phyloP scores from a whole-genome alignment of 2,329 filamentous ascomycete species.

The Clonostachys sp. region DNA sequence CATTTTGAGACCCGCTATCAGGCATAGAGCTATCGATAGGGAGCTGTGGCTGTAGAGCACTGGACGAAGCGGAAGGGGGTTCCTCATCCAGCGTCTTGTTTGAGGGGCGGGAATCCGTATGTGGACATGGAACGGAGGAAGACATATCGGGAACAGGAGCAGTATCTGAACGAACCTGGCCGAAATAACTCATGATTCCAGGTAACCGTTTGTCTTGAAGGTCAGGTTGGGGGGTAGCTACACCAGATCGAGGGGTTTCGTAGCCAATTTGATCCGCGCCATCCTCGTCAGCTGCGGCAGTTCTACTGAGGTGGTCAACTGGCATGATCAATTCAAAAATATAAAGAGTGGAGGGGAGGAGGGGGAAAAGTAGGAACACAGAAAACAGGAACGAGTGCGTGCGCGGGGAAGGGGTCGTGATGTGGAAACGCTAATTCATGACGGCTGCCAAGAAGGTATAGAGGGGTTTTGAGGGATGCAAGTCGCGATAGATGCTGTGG shows the following conservation, averaged over 20 bases:
- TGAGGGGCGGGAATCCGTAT: background rate
- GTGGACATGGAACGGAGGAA: background rate
- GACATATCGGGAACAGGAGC: constrained; percentile 25
- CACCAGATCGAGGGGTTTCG: constrained; percentile 82
- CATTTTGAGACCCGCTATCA: background rate
- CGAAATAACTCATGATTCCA: constrained; percentile 96
- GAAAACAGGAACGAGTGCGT: background rate
- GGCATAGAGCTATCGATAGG: background rate
- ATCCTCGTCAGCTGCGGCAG: constrained; percentile 62
- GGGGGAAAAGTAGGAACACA: background rate
- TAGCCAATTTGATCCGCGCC: constrained; percentile 73
- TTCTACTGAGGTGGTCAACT: constrained; percentile 49
- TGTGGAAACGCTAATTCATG: constrained; percentile 34
- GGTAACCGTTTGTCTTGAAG: constrained; percentile 91
- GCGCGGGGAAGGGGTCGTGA: constrained; percentile 16
- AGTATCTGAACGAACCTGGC: constrained; percentile 95
- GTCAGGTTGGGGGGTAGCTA: constrained; percentile 91
- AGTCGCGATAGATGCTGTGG: constrained; percentile 1
- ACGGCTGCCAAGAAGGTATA: constrained; percentile 27
- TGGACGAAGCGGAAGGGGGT: constrained; percentile 18
- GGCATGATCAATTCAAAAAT: constrained; percentile 29
- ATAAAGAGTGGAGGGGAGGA: constrained; percentile 6
- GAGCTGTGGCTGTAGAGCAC: constrained; percentile 17
- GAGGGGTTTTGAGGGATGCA: constrained; percentile 16
- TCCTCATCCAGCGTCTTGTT: constrained; percentile 1